These are phyloP conservation scores for Saccharomycopsis lassenensis DNA, from an alignment of 805 yeast genomes.

Conservation along the genomic window DNA sequence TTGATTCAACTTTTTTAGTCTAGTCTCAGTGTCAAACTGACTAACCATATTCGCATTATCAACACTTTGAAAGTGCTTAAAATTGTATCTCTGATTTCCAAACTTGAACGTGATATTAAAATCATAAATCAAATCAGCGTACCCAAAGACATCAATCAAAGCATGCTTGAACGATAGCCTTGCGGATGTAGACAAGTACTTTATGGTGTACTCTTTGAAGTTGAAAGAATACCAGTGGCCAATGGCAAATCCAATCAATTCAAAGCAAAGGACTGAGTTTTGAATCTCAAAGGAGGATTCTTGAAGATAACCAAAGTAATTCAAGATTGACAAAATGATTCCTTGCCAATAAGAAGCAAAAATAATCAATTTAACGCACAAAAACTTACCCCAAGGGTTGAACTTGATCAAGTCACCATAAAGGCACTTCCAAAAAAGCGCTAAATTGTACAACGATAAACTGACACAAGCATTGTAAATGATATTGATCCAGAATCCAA, in stretches of 20 bases:
- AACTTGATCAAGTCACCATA: conserved; percentile 64
- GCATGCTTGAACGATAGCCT: conserved; percentile 55
- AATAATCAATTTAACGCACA: conserved; percentile 86
- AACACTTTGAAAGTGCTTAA: conserved; percentile 72
- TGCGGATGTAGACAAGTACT: conserved; percentile 55
- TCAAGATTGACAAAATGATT: conserved; percentile 41
- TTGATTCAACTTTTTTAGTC: conserved; percentile 61
- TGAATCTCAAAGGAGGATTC: conserved; percentile 44
- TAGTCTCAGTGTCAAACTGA: conserved; percentile 54
- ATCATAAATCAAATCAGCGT: conserved; percentile 71
- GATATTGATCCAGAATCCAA: conserved; percentile 54
- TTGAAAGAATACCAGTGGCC: conserved; percentile 87
- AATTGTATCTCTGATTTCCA: conserved; percentile 66
- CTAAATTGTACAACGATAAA: conserved; percentile 71
- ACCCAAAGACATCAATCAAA: conserved; percentile 62
- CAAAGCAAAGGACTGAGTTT: conserved; percentile 70
- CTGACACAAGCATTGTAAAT: conserved; percentile 74
- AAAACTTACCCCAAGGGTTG: conserved; percentile 84
- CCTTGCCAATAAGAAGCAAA: conserved; percentile 99
- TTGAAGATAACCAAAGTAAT: conserved; percentile 34
- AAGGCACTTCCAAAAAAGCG: conserved; percentile 89
- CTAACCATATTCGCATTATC: conserved; percentile 45
- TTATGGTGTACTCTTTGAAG: conserved; percentile 55
- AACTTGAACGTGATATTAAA: conserved; percentile 52
- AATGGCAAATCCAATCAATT: conserved; percentile 73